Evolutionary conservation across 768 basidiomycete genomes (phyloP), one percentile per base, ranked within the genome.

Genomic region (Phaeotremella skinneri): DNA sequence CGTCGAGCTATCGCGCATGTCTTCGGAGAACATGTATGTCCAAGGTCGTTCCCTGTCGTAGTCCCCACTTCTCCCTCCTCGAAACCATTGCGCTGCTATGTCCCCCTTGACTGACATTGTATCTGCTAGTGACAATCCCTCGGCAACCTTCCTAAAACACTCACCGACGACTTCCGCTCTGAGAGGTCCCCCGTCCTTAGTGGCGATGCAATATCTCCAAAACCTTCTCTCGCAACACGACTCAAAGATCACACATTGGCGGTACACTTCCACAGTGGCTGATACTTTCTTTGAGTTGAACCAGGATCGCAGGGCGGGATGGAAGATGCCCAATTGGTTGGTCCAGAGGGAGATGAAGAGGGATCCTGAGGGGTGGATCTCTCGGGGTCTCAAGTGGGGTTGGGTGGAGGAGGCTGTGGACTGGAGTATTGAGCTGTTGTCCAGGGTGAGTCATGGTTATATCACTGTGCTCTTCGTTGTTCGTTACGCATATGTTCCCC

Each of bases 191-290:
- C 80, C 85, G 17, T 82, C 85, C 32, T 87, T 89, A 63, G 83
- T 88, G 61, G 91, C 86, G 3, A 92, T 92, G 89, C 83, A 88
- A 70, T 91, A 91, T 75, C 82, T 99, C 45, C 87, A 90, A 63
- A 82, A 85, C 64, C 83, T 86, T 20, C 80, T 97, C 61, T 84
- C 86, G 56, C 84, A 86, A 49, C 84, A 96, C 67, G 94, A 99
- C 72, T 80, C 80, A 11, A 68, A 79, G 20, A 82, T 84, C 52
- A 89, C 84, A 14, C 85, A 90, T 71, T 86, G 82, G 78, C 82
- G 81, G 57, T 94, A 96, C 74, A 83, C 83, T 49, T 89, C 90
- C 69, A 83, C 84, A 23, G 83, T 85, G 14, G 79, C 92, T 49
- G 89, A 93, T 73, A 86, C 85, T 6, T 83, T 93, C 20, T 77